Conservation (phyloP, 148 eudicot genomes). For the Fagopyrum esculentum region DNA sequence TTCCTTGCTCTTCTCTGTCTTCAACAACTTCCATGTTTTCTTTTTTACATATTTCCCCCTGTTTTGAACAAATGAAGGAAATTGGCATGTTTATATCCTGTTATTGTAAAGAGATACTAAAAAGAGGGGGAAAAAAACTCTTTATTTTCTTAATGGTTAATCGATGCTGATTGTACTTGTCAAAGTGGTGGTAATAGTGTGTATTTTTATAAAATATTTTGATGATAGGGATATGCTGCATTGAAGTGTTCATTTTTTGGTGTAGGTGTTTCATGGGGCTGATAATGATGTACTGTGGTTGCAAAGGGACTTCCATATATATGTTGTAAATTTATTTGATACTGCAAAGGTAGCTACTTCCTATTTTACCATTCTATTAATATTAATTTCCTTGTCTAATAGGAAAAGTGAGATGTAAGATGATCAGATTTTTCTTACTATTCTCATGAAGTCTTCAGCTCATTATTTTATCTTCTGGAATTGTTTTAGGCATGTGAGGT, state of each 20-base stretch:
- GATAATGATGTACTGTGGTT: constrained; percentile 97
- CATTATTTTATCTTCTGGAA: neutral
- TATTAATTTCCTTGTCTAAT: neutral
- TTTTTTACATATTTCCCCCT: neutral
- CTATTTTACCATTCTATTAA: neutral
- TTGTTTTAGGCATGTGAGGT: constrained; percentile 84
- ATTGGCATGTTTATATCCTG: neutral
- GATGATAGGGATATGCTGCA: neutral
- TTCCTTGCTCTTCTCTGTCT: neutral
- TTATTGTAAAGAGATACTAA: neutral
- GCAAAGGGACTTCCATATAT: constrained; percentile 94
- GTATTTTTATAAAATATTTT: neutral
- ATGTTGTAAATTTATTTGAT: constrained; percentile 86
- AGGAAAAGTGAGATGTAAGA: neutral
- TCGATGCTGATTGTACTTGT: neutral
- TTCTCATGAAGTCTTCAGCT: neutral
- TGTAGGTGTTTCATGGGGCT: constrained; percentile 92
- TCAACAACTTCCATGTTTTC: neutral
- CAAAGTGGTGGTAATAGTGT: neutral
- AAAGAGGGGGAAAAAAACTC: neutral
- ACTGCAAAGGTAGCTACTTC: constrained; percentile 73
- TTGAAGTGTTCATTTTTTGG: constrained; percentile 11
- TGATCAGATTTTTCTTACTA: neutral
- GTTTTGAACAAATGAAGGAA: neutral
- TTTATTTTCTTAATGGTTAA: neutral